Base-by-base conservation (phyloP, 208 protist genomes). In the Balamuthia mandrillaris region DNA sequence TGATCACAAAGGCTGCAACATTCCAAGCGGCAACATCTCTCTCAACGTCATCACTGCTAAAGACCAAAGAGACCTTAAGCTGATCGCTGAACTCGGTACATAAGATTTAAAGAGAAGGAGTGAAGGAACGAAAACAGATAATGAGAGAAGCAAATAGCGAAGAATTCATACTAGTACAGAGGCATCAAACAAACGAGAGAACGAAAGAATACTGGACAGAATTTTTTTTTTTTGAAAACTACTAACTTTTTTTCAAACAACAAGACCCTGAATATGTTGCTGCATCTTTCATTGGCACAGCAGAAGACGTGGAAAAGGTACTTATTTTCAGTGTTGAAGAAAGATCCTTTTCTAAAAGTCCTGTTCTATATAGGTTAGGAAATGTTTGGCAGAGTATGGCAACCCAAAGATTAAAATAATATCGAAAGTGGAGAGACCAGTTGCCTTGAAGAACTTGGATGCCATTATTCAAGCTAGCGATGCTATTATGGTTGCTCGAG, bases 401-500 rank as follows among this genome's bases (percentile, higher is more conserved):
- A 83, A 95, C 24, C 92, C 93, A 58, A 90, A 96, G 61, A 93
- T 96, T 70, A 89, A 92, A 87, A 98, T 99, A 88, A 98, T 99
- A 86, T 93, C 94, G 82, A 99, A 99, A 93, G 99, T 99, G 85
- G 98, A 99, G 94, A 99, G 98, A 86, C 95, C 97, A 86, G 96
- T 98, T 89, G 93, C 90, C 56, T 42, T 98, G 94, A 93, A 98
- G 70, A 98, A 98, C 87, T 98, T 99, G 89, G 96, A 98, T 87
- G 92, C 95, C 16, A 99, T 99, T 92, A 94, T 99, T 66, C 87
- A 93, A 12, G 93, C 90, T 29, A 93, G 94, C 54, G 98, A 99
- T 87, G 98, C 97, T 74, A 96, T 99, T 68, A 99, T 99, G 98
- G 98, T 99, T 35, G 98, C 98, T 14, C 95, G 98, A 29, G 97